Evolutionary conservation across 257 asterid genomes (phyloP).

Genomic region (Nicotiana attenuata): DNA sequence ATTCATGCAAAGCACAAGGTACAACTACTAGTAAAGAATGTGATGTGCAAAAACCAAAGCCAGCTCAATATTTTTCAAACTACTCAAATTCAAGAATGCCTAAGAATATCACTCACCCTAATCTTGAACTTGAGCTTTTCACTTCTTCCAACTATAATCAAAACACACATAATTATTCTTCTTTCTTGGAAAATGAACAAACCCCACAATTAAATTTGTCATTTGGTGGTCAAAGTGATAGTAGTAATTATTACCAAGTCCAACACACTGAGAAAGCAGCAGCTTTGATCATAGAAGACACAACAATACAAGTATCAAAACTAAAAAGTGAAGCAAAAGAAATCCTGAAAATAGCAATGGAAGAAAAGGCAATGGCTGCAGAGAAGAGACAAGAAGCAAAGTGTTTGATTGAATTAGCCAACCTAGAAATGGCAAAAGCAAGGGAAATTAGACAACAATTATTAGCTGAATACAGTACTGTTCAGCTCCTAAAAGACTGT

Average conservation of each 20-base stretch:
- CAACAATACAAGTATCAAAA: conserved; percentile 13
- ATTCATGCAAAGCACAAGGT: conserved; percentile 32
- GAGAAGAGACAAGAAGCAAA: conserved; percentile 30
- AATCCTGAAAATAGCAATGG: conserved; percentile 25
- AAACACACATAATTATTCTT: not conserved
- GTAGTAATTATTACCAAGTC: not conserved
- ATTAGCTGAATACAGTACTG: conserved; percentile 16
- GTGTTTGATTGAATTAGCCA: conserved; percentile 32
- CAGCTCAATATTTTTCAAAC: not conserved
- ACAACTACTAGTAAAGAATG: conserved; percentile 2
- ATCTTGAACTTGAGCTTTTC: conserved; percentile 34
- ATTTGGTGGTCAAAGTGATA: not conserved
- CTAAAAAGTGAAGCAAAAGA: conserved; percentile 27
- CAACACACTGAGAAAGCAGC: not conserved
- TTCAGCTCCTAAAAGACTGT: conserved; percentile 17
- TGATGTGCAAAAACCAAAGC: not conserved
- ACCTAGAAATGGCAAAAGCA: conserved; percentile 32
- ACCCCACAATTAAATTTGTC: not conserved
- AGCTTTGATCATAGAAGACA: not conserved
- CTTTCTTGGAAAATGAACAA: not conserved
- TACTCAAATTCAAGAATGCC: not conserved
- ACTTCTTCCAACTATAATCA: conserved; percentile 13
- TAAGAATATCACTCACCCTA: conserved; percentile 6
- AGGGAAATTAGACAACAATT: conserved; percentile 27
- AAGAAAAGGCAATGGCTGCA: conserved; percentile 27